Evolutionary conservation across 2,329 filamentous ascomycete species (phyloP).

Genomic region (Penicillium occitanis): DNA sequence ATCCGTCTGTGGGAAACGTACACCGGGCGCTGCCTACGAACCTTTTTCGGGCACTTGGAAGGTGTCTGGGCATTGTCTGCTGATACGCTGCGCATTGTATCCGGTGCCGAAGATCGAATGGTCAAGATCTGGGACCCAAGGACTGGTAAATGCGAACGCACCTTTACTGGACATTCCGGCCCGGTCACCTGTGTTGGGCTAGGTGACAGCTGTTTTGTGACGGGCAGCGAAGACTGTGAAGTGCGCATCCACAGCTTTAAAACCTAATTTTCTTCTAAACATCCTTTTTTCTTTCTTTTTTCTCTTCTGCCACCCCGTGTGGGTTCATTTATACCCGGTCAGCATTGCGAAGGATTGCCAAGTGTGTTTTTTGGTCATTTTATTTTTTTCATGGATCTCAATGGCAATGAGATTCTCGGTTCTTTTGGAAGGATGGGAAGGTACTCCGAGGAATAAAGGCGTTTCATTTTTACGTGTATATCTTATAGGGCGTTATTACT

Average conservation of each 20-base stretch:
- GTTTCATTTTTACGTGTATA: neutral
- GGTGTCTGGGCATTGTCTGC: slow-evolving; percentile 92
- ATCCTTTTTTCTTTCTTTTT: neutral
- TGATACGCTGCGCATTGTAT: slow-evolving; percentile 83
- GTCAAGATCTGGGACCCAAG: slow-evolving; percentile 95
- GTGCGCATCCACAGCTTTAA: slow-evolving; percentile 78
- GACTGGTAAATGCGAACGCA: slow-evolving; percentile 86
- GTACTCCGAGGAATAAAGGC: neutral
- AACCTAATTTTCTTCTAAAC: slow-evolving; percentile 26
- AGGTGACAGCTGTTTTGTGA: slow-evolving; percentile 85
- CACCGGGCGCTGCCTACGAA: slow-evolving; percentile 78
- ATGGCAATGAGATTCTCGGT: neutral
- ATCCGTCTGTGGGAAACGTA: slow-evolving; percentile 90
- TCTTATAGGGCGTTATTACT: neutral
- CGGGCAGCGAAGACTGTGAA: slow-evolving; percentile 89
- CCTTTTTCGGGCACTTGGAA: slow-evolving; percentile 95
- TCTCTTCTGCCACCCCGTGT: neutral
- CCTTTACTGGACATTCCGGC: slow-evolving; percentile 84
- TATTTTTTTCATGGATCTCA: neutral
- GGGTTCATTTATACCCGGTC: slow-evolving; percentile 7
- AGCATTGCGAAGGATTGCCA: slow-evolving; percentile 1
- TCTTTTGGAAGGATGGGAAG: neutral
- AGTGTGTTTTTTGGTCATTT: too few relatives aligned
- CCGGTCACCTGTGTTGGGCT: slow-evolving; percentile 92
- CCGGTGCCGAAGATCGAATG: slow-evolving; percentile 88